Evolutionary conservation across 768 basidiomycete genomes (phyloP).

Genomic region (Pleurotus tuoliensis): DNA sequence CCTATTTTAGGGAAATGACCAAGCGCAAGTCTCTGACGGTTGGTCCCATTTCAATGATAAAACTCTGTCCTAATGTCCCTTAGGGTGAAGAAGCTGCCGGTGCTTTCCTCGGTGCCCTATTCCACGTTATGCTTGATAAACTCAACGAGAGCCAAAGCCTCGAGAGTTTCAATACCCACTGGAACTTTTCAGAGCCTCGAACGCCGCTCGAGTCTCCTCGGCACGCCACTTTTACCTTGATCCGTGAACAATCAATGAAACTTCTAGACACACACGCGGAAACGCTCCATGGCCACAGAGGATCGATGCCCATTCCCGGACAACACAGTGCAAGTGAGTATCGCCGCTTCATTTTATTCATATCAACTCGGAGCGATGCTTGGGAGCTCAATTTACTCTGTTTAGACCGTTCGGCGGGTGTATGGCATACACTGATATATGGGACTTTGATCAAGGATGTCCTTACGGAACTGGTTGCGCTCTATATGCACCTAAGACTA

Average conservation of each 20-base stretch:
- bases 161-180: neutral
- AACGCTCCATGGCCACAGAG: too few relatives aligned
- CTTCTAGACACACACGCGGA: too few relatives aligned
- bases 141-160: neutral
- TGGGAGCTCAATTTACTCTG: too few relatives aligned
- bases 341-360: too few relatives aligned
- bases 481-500: neutral
- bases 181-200: neutral
- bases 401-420: neutral
- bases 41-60: too few relatives aligned
- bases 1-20: too few relatives aligned
- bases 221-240: neutral
- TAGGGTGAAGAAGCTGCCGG: constrained; percentile 7
- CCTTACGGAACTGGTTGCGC: neutral
- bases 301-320: too few relatives aligned
- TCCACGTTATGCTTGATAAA: constrained; percentile 1
- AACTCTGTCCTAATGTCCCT: too few relatives aligned
- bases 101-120: constrained; percentile 5
- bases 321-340: too few relatives aligned
- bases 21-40: too few relatives aligned
- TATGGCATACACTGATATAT: neutral
- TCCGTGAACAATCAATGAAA: too few relatives aligned
- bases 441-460: neutral
- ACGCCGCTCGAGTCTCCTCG: neutral
- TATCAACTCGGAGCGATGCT: too few relatives aligned